These are phyloP conservation scores for Phytopythium cucurbitacearum DNA, from an alignment of 352 stramenopile genomes.

Conservation along the genomic window DNA sequence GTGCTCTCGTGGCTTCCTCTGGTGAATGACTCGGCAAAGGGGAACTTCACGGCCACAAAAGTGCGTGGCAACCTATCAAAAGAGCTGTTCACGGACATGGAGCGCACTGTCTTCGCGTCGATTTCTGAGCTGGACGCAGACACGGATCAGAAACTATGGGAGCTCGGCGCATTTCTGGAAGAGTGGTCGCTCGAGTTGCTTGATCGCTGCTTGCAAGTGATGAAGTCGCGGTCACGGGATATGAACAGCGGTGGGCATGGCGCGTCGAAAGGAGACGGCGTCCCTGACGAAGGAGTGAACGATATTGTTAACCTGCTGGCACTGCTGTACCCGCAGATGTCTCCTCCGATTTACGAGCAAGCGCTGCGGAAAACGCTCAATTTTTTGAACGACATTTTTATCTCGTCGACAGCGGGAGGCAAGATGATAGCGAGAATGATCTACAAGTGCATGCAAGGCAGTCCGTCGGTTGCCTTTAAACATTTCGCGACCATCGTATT, in stretches of 20 bases:
- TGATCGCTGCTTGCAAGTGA: constrained; percentile 62
- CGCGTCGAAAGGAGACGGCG: constrained; percentile 10
- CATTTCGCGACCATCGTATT: constrained; percentile 39
- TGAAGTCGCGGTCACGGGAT: constrained; percentile 38
- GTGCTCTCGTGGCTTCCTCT: constrained; percentile 66
- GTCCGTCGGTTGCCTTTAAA: constrained; percentile 27
- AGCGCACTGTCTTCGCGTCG: constrained; percentile 33
- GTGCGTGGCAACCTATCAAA: constrained; percentile 26
- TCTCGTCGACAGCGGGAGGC: constrained; percentile 57
- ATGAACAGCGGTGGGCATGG: constrained; percentile 17
- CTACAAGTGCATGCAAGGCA: constrained; percentile 42
- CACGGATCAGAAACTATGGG: constrained; percentile 52
- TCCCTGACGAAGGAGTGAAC: constrained; percentile 9
- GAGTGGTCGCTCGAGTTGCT: constrained; percentile 64
- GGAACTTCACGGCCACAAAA: constrained; percentile 29
- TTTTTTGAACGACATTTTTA: constrained; percentile 55
- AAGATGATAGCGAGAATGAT: constrained; percentile 56
- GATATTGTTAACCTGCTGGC: constrained; percentile 50
- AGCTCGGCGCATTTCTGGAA: constrained; percentile 51
- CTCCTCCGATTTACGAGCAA: constrained; percentile 48
- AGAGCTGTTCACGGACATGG: constrained; percentile 38
- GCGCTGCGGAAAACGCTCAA: constrained; percentile 45
- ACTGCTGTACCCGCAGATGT: constrained; percentile 65
- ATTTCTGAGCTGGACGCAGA: constrained; percentile 24
- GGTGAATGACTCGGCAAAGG: constrained; percentile 57